These are phyloP conservation scores for Rhynchospora pubera DNA, from an alignment of 176 grass and related monocot genomes.

Conservation along the genomic window DNA sequence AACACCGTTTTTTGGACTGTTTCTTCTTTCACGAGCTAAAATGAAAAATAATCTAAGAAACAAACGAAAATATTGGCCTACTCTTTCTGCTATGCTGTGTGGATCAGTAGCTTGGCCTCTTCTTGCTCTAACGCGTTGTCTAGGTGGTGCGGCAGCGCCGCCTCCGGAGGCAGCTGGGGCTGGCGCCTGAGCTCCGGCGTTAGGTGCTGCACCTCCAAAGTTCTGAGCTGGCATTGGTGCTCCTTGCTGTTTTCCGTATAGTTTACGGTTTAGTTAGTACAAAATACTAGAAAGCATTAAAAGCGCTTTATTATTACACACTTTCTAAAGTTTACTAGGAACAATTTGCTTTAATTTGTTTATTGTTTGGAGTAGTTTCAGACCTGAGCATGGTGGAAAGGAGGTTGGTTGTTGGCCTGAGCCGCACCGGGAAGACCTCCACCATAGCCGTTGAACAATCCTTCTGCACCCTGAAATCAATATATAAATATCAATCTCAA, in stretches of 20 bases:
- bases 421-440: slow-evolving; percentile 11
- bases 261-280: slow-evolving; percentile 16
- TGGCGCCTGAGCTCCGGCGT: slow-evolving; percentile 12
- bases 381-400: slow-evolving; percentile 22
- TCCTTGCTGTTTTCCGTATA: slow-evolving; percentile 29
- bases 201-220: slow-evolving; percentile 40
- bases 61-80: slow-evolving; percentile 27
- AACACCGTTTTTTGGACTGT: neutral
- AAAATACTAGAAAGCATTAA: neutral
- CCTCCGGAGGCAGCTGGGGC: slow-evolving; percentile 21
- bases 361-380: neutral
- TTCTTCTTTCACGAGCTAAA: neutral
- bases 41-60: neutral
- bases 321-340: neutral
- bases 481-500: neutral
- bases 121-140: slow-evolving; percentile 53
- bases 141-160: slow-evolving; percentile 41
- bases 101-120: slow-evolving; percentile 79
- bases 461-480: slow-evolving; percentile 16
- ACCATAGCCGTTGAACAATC: slow-evolving; percentile 10
- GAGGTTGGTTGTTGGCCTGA: slow-evolving; percentile 10
- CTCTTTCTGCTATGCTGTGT: slow-evolving; percentile 91
- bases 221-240: slow-evolving; percentile 52
- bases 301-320: neutral
- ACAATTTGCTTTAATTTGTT: slow-evolving; percentile 1